Percentiles rank a stretch among this genome's conserved stretches.
Conservation (phyloP, 164 flowering plant genomes). For the Cinnamomum chago region DNA sequence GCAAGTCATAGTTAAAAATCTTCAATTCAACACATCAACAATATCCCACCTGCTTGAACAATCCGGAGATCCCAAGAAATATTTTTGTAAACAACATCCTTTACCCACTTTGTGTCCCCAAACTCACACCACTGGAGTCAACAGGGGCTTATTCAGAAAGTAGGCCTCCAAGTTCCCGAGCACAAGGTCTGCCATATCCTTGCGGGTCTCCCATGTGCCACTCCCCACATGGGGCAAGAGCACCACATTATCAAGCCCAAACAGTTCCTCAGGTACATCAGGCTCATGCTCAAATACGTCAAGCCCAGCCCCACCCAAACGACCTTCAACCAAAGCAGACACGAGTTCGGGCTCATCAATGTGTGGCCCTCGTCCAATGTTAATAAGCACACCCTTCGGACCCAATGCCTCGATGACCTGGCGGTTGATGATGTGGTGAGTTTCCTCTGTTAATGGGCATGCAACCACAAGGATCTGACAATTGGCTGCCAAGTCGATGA, state of each 20-base stretch:
- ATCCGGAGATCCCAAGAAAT: no score
- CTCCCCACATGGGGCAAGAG: conserved; percentile 47
- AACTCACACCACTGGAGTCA: conserved; percentile 33
- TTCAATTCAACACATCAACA: no score
- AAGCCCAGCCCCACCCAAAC: conserved; percentile 61
- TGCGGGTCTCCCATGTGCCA: conserved; percentile 36
- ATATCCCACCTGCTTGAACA: no score
- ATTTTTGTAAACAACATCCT: no score
- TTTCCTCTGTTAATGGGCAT: conserved; percentile 67
- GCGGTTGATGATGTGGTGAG: conserved; percentile 66
- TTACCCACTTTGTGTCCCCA: neutral
- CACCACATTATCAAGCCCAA: conserved; percentile 41
- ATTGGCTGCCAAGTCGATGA: conserved; percentile 59
- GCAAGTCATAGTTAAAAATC: no score
- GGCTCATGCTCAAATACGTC: conserved; percentile 61
- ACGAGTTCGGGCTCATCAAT: conserved; percentile 59
- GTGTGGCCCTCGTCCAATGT: conserved; percentile 67
- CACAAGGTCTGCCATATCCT: conserved; percentile 43
- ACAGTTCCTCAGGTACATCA: conserved; percentile 41
- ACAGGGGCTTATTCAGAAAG: conserved; percentile 34
- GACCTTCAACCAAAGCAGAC: conserved; percentile 50
- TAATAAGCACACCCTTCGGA: conserved; percentile 65
- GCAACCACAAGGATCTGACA: conserved; percentile 68
- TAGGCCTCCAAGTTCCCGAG: conserved; percentile 46
- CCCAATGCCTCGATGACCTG: conserved; percentile 73